Evolutionary conservation across 805 yeast genomes (phyloP).

Genomic region (Schizosaccharomyces osmophilus): DNA sequence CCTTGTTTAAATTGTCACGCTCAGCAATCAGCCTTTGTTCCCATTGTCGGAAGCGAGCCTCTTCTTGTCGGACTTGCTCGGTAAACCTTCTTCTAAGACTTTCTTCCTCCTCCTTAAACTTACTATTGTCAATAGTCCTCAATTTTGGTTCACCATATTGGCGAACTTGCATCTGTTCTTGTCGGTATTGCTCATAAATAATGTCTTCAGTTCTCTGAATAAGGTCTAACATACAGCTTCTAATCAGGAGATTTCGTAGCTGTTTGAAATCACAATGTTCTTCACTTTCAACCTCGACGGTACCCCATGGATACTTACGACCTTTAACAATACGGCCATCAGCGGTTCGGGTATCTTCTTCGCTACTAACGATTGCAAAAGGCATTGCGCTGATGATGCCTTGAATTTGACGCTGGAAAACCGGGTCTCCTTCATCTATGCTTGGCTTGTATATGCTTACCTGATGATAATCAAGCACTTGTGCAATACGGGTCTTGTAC

Average conservation of each 20-base stretch:
- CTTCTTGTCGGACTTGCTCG: slow-evolving; percentile 89
- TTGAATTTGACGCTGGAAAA: slow-evolving; percentile 11
- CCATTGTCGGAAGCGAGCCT: slow-evolving; percentile 95
- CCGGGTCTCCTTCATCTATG: slow-evolving; percentile 18
- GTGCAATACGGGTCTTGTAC: slow-evolving; percentile 20
- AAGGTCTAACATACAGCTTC: slow-evolving; percentile 53
- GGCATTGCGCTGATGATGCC: slow-evolving; percentile 25
- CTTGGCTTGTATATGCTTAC: slow-evolving; percentile 34
- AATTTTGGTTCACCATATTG: neutral
- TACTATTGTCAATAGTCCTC: slow-evolving; percentile 41
- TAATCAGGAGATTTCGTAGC: slow-evolving; percentile 39
- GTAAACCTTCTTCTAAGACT: slow-evolving; percentile 82
- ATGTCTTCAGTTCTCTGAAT: slow-evolving; percentile 45
- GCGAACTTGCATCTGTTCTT: slow-evolving; percentile 21
- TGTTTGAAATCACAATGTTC: slow-evolving; percentile 51
- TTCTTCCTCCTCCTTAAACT: slow-evolving; percentile 89
- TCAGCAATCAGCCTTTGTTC: slow-evolving; percentile 88
- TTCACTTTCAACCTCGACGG: slow-evolving; percentile 57
- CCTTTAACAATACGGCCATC: slow-evolving; percentile 37
- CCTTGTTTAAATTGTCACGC: slow-evolving; percentile 80
- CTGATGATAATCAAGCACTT: slow-evolving; percentile 23
- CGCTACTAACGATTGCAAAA: slow-evolving; percentile 48
- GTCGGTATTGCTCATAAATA: slow-evolving; percentile 48
- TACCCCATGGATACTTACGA: slow-evolving; percentile 65
- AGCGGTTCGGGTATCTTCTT: slow-evolving; percentile 20